phyloP scores from a whole-genome alignment of 2,329 filamentous ascomycete species.

The Colletotrichum musicola region DNA sequence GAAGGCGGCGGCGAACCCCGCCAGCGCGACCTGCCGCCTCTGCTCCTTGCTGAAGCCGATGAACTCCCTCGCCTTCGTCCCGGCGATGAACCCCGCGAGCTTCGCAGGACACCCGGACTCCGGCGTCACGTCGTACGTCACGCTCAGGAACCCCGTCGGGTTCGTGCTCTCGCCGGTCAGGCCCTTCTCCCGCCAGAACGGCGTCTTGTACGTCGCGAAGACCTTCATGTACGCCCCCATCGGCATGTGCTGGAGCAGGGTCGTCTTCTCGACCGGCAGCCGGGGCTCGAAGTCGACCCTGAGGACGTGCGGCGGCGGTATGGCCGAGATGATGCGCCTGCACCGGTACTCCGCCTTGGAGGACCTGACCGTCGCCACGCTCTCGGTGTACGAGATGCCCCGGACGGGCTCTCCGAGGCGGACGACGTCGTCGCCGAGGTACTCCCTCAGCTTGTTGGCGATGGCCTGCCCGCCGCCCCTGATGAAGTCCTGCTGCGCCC shows the following conservation, averaged over 20 bases:
- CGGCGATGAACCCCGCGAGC: conserved; percentile 36
- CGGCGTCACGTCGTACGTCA: conserved; percentile 30
- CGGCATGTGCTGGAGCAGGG: conserved; percentile 36
- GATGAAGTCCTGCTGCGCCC: conserved; percentile 34
- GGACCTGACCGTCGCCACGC: conserved; percentile 17
- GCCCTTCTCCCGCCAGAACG: conserved; percentile 35
- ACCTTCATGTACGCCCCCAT: conserved; percentile 35
- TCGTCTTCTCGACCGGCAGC: conserved; percentile 32
- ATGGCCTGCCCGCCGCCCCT: conserved; percentile 34
- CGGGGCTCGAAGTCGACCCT: conserved; percentile 35
- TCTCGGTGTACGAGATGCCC: conserved; percentile 24
- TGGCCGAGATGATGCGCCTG: conserved; percentile 31
- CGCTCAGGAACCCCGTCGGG: conserved; percentile 20
- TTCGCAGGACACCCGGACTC: conserved; percentile 18
- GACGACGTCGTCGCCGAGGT: conserved; percentile 29
- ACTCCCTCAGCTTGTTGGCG: conserved; percentile 30
- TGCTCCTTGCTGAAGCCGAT: conserved; percentile 31
- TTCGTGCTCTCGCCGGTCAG: conserved; percentile 36
- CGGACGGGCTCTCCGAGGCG: conserved; percentile 32
- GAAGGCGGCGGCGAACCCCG: conserved; percentile 36
- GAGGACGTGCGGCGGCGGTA: conserved; percentile 33
- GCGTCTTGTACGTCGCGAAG: conserved; percentile 38
- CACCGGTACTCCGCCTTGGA: conserved; percentile 12
- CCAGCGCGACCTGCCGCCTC: conserved; percentile 35
- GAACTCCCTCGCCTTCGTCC: conserved; percentile 34